Percentiles rank a stretch among this genome's conserved stretches.
These are phyloP conservation scores for Aspergillus sp. DNA, from an alignment of 2,329 filamentous ascomycete genomes.

Conservation along the genomic window DNA sequence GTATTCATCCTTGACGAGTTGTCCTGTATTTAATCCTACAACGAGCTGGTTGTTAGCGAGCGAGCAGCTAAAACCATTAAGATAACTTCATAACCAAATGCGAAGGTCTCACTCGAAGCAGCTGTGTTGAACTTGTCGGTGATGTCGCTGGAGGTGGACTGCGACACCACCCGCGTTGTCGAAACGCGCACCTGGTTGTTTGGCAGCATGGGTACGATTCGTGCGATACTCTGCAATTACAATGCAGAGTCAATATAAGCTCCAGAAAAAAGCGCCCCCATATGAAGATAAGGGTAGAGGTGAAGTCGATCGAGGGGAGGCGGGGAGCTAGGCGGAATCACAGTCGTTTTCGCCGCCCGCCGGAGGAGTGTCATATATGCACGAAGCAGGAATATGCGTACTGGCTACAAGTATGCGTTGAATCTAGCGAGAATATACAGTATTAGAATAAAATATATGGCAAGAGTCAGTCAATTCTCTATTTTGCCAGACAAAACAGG, in stretches of 20 bases:
- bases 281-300: not conserved
- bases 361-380: not conserved
- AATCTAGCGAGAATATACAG: constrained; percentile 1
- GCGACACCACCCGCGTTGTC: constrained; percentile 25
- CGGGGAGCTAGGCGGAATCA: constrained; percentile 12
- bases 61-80: too few relatives aligned
- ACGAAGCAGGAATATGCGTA: not conserved
- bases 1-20: constrained; percentile 85
- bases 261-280: not conserved
- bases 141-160: constrained; percentile 43
- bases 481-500: constrained; percentile 21
- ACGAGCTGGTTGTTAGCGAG: not conserved
- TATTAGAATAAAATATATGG: constrained; percentile 6
- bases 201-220: constrained; percentile 23
- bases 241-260: too few relatives aligned
- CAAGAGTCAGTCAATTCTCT: constrained; percentile 20
- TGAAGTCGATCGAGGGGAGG: constrained; percentile 12
- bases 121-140: constrained; percentile 48
- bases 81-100: not conserved
- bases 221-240: constrained; percentile 6
- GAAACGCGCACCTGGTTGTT: constrained; percentile 25
- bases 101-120: constrained; percentile 37
- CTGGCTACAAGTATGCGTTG: constrained; percentile 1
- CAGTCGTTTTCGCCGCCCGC: not conserved
- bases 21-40: constrained; percentile 65